Evolutionary conservation across 441 rosid species (phyloP).

Genomic region (Brassica hybrid): DNA sequence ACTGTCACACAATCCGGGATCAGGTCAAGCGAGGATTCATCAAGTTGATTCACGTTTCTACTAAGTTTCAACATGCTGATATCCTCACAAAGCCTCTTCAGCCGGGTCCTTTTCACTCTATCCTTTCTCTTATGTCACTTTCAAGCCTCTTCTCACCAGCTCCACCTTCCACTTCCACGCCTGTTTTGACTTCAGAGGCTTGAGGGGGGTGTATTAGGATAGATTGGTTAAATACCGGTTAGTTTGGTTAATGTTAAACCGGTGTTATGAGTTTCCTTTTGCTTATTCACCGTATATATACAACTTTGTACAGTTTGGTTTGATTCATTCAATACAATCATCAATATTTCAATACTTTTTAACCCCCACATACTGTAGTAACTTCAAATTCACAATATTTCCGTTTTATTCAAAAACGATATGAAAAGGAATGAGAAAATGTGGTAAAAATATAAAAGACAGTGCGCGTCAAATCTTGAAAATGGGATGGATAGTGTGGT

Average conservation of each 20-base stretch:
- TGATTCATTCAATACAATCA: too few species aligned
- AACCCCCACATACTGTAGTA: not conserved
- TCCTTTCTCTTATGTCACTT: not conserved
- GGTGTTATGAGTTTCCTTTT: too few species aligned
- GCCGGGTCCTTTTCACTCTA: not conserved
- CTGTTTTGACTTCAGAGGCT: not conserved
- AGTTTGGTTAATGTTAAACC: too few species aligned
- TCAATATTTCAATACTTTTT: not conserved
- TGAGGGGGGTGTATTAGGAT: not conserved
- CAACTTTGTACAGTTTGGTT: too few species aligned
- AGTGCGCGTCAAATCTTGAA: slow-evolving; percentile 6
- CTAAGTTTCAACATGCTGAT: not conserved
- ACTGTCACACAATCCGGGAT: not conserved
- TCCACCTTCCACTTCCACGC: not conserved
- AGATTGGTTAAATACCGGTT: too few species aligned
- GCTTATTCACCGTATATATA: too few species aligned
- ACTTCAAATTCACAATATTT: not conserved
- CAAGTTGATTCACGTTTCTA: not conserved
- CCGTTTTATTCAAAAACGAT: not conserved
- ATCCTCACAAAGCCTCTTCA: not conserved
- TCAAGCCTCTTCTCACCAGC: not conserved
- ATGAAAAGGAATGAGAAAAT: slow-evolving; percentile 17
- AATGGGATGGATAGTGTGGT: not conserved
- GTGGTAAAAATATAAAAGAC: slow-evolving; percentile 12
- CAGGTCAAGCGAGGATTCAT: not conserved